Conservation (phyloP, 768 basidiomycete species). For the Phylloporus arenicola region DNA sequence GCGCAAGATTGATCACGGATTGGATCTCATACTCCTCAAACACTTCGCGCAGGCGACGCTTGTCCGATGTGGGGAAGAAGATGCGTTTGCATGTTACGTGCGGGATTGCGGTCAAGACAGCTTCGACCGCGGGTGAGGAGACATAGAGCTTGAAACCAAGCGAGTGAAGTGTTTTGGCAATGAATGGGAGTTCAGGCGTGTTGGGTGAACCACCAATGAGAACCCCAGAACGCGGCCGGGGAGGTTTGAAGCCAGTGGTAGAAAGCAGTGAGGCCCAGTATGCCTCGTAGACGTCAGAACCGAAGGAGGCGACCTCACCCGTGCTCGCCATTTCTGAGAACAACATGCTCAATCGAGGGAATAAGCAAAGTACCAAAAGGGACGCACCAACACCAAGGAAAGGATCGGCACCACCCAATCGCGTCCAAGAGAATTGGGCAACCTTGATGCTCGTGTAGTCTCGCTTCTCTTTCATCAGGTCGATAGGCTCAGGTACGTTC, state of each 20-base stretch:
- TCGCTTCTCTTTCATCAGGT: constrained; percentile 83
- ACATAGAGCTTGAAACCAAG: constrained; percentile 96
- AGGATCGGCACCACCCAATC: constrained; percentile 91
- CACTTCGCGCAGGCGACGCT: constrained; percentile 89
- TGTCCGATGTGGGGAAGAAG: constrained; percentile 95
- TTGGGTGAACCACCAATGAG: constrained; percentile 87
- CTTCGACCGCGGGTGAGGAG: constrained; percentile 73
- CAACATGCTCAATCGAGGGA: neutral
- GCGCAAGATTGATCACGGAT: constrained; percentile 89
- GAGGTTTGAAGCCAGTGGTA: constrained; percentile 93
- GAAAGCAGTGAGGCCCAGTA: constrained; percentile 94
- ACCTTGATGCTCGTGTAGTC: constrained; percentile 97
- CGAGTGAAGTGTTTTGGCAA: constrained; percentile 75
- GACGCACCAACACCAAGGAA: constrained; percentile 91
- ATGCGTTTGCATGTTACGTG: constrained; percentile 83
- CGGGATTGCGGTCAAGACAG: constrained; percentile 71
- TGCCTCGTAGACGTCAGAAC: constrained; percentile 88
- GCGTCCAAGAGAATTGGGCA: constrained; percentile 97
- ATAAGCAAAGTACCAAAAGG: neutral
- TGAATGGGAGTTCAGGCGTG: constrained; percentile 79
- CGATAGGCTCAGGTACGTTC: constrained; percentile 85
- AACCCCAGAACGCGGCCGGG: constrained; percentile 77
- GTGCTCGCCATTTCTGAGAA: constrained; percentile 91
- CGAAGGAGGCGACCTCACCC: constrained; percentile 96
- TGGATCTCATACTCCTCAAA: constrained; percentile 94